Conservation (phyloP, 768 basidiomycete genomes). For the Boletus vinaceobasis region DNA sequence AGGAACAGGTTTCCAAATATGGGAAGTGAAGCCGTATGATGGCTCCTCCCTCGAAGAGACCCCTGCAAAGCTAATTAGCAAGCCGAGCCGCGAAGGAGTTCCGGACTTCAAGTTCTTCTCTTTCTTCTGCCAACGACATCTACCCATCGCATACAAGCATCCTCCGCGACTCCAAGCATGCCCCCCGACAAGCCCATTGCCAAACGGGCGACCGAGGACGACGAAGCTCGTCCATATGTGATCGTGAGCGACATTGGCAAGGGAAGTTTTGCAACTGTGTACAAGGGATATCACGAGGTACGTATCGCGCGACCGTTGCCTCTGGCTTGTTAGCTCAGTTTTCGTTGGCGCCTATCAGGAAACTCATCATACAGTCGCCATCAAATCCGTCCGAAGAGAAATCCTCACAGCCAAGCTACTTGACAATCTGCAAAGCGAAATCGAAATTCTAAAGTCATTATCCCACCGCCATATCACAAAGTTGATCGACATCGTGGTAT, state of each 20-base stretch:
- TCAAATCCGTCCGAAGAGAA: conserved; percentile 90
- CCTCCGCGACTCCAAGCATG: conserved; percentile 21
- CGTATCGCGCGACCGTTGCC: conserved; percentile 22
- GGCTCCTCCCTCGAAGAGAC: conserved; percentile 13
- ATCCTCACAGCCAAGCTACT: conserved; percentile 89
- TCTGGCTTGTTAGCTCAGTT: neutral
- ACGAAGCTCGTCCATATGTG: conserved; percentile 74
- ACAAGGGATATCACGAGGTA: conserved; percentile 89
- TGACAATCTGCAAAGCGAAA: conserved; percentile 98
- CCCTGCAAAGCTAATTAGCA: conserved; percentile 27
- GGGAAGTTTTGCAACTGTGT: conserved; percentile 95
- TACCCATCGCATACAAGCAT: conserved; percentile 16
- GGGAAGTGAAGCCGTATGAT: conserved; percentile 20
- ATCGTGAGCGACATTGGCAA: conserved; percentile 76
- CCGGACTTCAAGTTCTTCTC: conserved; percentile 6
- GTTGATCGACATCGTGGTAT: conserved; percentile 88
- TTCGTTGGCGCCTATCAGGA: conserved; percentile 46
- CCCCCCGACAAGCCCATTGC: conserved; percentile 25
- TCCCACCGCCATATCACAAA: conserved; percentile 92
- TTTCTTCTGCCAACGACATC: conserved; percentile 14
- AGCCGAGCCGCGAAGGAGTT: conserved; percentile 10
- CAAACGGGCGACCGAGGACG: conserved; percentile 48
- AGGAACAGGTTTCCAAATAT: conserved; percentile 27
- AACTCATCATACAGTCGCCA: conserved; percentile 75
- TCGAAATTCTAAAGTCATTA: conserved; percentile 91